Base-by-base conservation (phyloP, 1,284 basidiomycete species). In the Lignosus rhinocerotis region DNA sequence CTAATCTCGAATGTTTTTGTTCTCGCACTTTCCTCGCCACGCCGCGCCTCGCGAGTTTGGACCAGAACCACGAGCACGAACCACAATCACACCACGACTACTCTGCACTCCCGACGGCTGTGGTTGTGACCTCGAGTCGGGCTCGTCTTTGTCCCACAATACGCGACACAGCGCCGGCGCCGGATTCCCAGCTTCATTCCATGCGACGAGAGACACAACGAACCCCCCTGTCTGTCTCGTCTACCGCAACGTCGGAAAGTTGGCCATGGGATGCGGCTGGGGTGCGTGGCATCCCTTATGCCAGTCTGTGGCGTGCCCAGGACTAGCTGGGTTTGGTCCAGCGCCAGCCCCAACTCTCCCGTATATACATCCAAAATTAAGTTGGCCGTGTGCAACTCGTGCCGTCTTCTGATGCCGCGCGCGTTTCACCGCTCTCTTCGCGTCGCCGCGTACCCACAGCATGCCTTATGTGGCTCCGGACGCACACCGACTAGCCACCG, bases 341-440 rank as follows among this genome's bases (percentile, higher is more conserved):
- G 41, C 59, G 48, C 34, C 34, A 39, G 46, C 46, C 19, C 38
- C n/a, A 36, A 53, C 52, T 49, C 59, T 34, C 50, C 17, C 55
- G 52, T 50, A 52, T 34, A 49, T 14, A 44, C 34, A 39, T 39
- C 59, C 58, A 59, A 59, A 64, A 61, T 64, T 59, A 64, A 61
- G 53, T 59, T 59, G 45, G 50, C 41, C 57, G 59, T 63, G 56
- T 51, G 56, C 53, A 45, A 36, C 59, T 53, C 55, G 53, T 61
- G 58, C 62, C 62, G 62, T 53, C 57, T 59, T 64, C 62, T 47
- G 62, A 61, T 61, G 59, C 62, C 62, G 59, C 53, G 54, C 56
- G 51, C 52, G 59, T 60, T 63, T 63, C 62, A 63, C 55, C 56
- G 56, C 59, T 53, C 53, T 31, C 49, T 46, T 53, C 51, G 34